These are phyloP conservation scores for Pseudozyma pruni DNA, from an alignment of 1,284 basidiomycete genomes.

Conservation along the genomic window DNA sequence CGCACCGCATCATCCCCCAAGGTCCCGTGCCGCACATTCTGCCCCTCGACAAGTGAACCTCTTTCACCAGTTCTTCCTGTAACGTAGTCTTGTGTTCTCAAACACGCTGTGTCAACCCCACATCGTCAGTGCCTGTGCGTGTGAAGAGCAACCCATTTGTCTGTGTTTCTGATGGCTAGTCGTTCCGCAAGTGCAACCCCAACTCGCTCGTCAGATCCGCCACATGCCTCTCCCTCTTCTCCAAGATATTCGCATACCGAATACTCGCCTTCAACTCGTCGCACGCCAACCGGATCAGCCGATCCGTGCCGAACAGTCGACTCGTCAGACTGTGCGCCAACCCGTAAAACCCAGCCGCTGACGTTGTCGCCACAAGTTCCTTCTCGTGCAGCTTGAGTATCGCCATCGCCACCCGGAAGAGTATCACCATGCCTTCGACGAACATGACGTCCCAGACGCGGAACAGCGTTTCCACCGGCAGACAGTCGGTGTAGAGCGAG, in stretches of 20 bases:
- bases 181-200: conserved; percentile 10
- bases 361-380: conserved; percentile 83
- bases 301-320: conserved; percentile 90
- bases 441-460: conserved; percentile 84
- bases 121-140: background rate
- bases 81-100: conserved; percentile 4
- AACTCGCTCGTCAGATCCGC: conserved; percentile 39
- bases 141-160: no score
- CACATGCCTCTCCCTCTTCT: conserved; percentile 74
- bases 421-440: conserved; percentile 87
- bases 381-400: conserved; percentile 84
- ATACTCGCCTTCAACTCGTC: conserved; percentile 77
- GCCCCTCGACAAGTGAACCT: conserved; percentile 44
- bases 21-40: conserved; percentile 61
- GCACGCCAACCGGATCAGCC: conserved; percentile 73
- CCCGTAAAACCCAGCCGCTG: conserved; percentile 86
- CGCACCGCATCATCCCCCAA: conserved; percentile 57
- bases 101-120: no score
- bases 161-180: background rate
- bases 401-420: conserved; percentile 84
- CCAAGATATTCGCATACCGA: conserved; percentile 77
- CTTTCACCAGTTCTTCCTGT: background rate
- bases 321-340: conserved; percentile 86
- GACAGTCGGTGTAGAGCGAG: conserved; percentile 92
- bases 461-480: conserved; percentile 80